These are phyloP conservation scores for Phellinidium pouzarii DNA, from an alignment of 1,284 basidiomycete species.

Conservation along the genomic window DNA sequence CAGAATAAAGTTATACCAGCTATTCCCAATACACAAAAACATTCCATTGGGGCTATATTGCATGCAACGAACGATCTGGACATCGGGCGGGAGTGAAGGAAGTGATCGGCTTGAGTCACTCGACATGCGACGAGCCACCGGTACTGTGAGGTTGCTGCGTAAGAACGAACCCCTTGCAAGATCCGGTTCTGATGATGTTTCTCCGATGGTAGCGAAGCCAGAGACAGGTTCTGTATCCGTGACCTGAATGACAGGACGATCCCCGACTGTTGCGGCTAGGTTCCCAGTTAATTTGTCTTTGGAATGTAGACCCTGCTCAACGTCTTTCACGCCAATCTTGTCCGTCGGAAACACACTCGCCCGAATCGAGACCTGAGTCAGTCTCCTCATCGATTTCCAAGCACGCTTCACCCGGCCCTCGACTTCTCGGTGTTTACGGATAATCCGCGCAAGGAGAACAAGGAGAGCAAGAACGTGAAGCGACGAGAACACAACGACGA, in stretches of 20 bases:
- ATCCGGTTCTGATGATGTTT: background rate
- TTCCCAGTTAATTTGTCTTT: background rate
- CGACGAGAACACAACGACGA: slow-evolving; percentile 7
- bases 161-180: background rate
- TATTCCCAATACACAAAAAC: slow-evolving; percentile 16
- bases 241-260: slow-evolving; percentile 6
- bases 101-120: slow-evolving; percentile 14
- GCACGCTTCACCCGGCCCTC: background rate
- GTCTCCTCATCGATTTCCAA: background rate
- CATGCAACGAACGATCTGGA: slow-evolving; percentile 10
- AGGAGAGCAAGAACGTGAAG: slow-evolving; percentile 5
- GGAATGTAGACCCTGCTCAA: background rate
- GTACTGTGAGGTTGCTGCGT: slow-evolving; percentile 2
- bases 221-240: slow-evolving; percentile 7
- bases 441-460: slow-evolving; percentile 1
- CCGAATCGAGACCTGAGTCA: background rate
- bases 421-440: background rate
- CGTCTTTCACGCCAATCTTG: background rate
- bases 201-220: background rate
- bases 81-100: slow-evolving; percentile 10
- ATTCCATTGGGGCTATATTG: slow-evolving; percentile 15
- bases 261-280: background rate
- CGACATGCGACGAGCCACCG: slow-evolving; percentile 6
- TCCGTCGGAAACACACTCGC: background rate
- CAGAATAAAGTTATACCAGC: slow-evolving; percentile 2